These are phyloP conservation scores for Thelonectria rubi DNA, from an alignment of 2,329 filamentous ascomycete genomes.

Conservation along the genomic window DNA sequence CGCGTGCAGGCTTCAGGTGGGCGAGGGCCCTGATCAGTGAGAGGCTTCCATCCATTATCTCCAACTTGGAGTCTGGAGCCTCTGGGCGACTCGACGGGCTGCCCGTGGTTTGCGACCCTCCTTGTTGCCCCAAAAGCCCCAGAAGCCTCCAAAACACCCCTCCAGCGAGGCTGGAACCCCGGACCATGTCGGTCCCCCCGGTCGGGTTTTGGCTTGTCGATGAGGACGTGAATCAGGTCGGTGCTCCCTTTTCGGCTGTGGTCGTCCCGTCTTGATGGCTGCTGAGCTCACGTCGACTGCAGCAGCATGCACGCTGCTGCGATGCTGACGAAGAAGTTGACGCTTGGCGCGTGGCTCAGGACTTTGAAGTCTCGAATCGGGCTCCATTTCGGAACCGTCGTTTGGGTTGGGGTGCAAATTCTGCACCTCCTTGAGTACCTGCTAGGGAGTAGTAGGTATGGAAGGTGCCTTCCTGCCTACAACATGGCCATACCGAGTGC, in stretches of 20 bases:
- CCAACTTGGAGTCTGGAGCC: not conserved
- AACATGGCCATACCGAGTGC: too few relatives aligned
- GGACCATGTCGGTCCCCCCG: constrained; percentile 2
- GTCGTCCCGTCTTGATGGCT: constrained; percentile 21
- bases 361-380: not conserved
- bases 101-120: not conserved
- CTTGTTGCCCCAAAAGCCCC: too few relatives aligned
- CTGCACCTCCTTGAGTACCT: too few relatives aligned
- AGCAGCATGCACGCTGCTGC: not conserved
- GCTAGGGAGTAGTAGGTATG: too few relatives aligned
- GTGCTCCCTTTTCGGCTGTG: not conserved
- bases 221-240: not conserved
- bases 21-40: constrained; percentile 13
- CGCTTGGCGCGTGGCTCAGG: constrained; percentile 16
- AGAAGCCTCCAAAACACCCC: not conserved
- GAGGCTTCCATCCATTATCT: not conserved
- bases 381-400: not conserved
- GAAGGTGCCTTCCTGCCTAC: too few relatives aligned
- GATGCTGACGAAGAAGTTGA: constrained; percentile 16
- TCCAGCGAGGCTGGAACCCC: not conserved
- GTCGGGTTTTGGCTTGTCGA: not conserved
- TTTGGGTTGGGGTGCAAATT: not conserved
- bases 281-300: too few relatives aligned
- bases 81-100: not conserved
- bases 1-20: constrained; percentile 40